Percentiles rank a stretch among this genome's conserved stretches.
These are phyloP conservation scores for Senecio squalidus DNA, from an alignment of 140 eudicot genomes.

Conservation along the genomic window DNA sequence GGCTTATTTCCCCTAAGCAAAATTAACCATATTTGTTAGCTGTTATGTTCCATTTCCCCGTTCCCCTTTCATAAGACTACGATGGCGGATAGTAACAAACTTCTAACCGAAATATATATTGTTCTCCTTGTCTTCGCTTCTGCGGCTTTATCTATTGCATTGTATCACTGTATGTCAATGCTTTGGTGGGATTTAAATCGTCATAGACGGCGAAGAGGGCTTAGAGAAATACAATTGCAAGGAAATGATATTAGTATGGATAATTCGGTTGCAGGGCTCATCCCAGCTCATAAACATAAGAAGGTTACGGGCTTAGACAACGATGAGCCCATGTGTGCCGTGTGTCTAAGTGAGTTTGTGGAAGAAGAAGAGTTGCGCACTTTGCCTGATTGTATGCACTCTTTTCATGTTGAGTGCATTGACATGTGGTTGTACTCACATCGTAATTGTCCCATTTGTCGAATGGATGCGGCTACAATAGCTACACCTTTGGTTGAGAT, in stretches of 20 bases:
- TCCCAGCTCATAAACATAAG: conserved; percentile 42
- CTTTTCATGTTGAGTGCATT: conserved; percentile 53
- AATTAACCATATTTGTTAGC: conserved; percentile 8
- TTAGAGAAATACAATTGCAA: conserved; percentile 8
- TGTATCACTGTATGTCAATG: conserved; percentile 40
- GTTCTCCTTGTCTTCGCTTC: conserved; percentile 34
- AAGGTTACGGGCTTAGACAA: conserved; percentile 21
- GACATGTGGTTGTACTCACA: conserved; percentile 67
- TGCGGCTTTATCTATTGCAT: conserved; percentile 37
- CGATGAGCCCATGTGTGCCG: conserved; percentile 36
- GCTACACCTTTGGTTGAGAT: conserved; percentile 18
- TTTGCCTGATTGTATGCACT: conserved; percentile 52
- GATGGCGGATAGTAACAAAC: background rate
- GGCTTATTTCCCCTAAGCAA: conserved; percentile 14
- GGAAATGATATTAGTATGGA: conserved; percentile 18
- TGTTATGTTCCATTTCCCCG: background rate
- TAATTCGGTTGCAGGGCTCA: conserved; percentile 23
- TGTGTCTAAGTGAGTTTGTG: conserved; percentile 52
- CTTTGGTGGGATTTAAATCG: conserved; percentile 27
- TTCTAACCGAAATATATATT: conserved; percentile 23
- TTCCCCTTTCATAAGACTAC: background rate
- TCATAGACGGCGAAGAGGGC: background rate
- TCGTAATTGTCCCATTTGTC: conserved; percentile 53
- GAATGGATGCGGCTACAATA: conserved; percentile 23
- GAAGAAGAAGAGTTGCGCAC: conserved; percentile 64